Evolutionary conservation across 768 basidiomycete genomes (phyloP).

Genomic region (Phanerochaete sordida): DNA sequence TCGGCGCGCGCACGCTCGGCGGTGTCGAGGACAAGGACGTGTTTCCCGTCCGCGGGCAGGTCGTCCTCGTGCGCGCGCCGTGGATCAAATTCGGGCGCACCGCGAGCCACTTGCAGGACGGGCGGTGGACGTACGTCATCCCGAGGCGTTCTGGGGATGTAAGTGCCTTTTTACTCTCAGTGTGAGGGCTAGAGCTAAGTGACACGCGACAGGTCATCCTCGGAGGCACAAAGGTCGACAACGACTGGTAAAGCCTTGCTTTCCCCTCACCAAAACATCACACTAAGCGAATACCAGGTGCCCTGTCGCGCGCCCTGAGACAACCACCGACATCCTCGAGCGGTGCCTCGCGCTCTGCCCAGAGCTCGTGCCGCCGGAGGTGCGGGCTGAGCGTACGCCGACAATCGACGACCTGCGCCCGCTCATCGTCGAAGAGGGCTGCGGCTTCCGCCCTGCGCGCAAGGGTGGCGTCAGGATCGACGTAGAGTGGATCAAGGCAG

Average conservation of each 20-base stretch:
- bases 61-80: conserved; percentile 41
- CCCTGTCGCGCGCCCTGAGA: conserved; percentile 60
- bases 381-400: conserved; percentile 22
- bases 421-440: conserved; percentile 38
- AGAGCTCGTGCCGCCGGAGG: conserved; percentile 27
- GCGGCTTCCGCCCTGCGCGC: conserved; percentile 64
- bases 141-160: conserved; percentile 56
- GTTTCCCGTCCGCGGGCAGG: conserved; percentile 46
- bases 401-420: conserved; percentile 37
- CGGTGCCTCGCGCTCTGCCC: conserved; percentile 34
- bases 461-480: conserved; percentile 67
- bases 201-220: conserved; percentile 40
- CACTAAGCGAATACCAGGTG: conserved; percentile 41
- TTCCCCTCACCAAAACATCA: too few relatives aligned
- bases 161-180: conserved; percentile 14
- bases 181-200: neutral
- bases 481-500: conserved; percentile 35
- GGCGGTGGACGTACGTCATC: conserved; percentile 59
- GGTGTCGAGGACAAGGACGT: conserved; percentile 48
- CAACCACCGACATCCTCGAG: conserved; percentile 54
- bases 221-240: conserved; percentile 52
- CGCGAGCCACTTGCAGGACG: conserved; percentile 33
- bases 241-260: conserved; percentile 53
- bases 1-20: conserved; percentile 52
- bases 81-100: conserved; percentile 53